A percentile compares a stretch with the other conserved stretches of the same genome.
phyloP scores from a whole-genome alignment of 441 rosid species.

The Flueggea neowawraea region DNA sequence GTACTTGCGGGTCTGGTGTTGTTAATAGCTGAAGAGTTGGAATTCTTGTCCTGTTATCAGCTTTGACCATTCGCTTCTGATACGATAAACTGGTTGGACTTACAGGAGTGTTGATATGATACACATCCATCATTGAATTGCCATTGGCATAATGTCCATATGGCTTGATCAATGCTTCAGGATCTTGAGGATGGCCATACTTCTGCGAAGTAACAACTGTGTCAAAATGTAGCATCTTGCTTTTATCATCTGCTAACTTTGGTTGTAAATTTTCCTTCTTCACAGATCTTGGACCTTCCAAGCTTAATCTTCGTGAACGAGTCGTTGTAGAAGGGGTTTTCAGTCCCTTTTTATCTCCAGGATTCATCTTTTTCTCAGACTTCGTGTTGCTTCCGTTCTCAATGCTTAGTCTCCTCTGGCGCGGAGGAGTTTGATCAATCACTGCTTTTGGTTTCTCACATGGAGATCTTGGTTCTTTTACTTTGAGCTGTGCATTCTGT shows the following conservation, averaged over 20 bases:
- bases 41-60: slow-evolving; percentile 39
- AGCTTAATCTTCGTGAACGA: slow-evolving; percentile 54
- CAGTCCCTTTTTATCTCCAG: slow-evolving; percentile 37
- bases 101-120: slow-evolving; percentile 33
- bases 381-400: slow-evolving; percentile 56
- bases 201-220: slow-evolving; percentile 21
- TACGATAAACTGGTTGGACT: slow-evolving; percentile 58
- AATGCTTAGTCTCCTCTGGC: slow-evolving; percentile 49
- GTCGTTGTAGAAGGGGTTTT: slow-evolving; percentile 46
- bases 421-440: slow-evolving; percentile 41
- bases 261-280: slow-evolving; percentile 31
- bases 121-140: slow-evolving; percentile 25
- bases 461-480: slow-evolving; percentile 44
- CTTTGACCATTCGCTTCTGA: slow-evolving; percentile 33
- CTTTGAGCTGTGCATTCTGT: slow-evolving; percentile 5
- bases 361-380: slow-evolving; percentile 29
- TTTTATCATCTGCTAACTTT: slow-evolving; percentile 19
- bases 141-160: slow-evolving; percentile 23
- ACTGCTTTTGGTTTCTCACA: slow-evolving; percentile 28
- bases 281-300: slow-evolving; percentile 53
- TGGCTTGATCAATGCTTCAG: slow-evolving; percentile 28
- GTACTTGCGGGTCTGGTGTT: slow-evolving; percentile 51
- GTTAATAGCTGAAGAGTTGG: slow-evolving; percentile 47
- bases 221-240: slow-evolving; percentile 22
- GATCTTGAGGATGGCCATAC: slow-evolving; percentile 28